A percentile compares a stretch with the other conserved stretches of the same genome.
phyloP scores from a whole-genome alignment of 805 yeast genomes.

The Sugiyamaella floridensis region DNA sequence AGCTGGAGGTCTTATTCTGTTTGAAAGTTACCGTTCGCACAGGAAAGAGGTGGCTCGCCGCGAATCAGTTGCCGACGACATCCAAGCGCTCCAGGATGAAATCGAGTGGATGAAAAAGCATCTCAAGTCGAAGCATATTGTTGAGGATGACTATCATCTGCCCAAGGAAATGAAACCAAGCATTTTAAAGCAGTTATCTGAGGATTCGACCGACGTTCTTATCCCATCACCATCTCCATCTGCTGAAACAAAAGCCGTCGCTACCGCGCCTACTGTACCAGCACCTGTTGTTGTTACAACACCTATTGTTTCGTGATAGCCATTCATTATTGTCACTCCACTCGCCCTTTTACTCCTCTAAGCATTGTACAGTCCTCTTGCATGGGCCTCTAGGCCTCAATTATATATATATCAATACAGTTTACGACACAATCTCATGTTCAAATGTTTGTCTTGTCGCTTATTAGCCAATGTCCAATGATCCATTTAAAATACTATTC shows the following conservation, averaged over 20 bases:
- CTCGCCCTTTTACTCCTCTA: too few species aligned
- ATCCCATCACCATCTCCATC: background rate
- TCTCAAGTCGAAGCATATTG: constrained; percentile 29
- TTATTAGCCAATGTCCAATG: too few species aligned
- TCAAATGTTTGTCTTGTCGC: too few species aligned
- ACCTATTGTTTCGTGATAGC: too few species aligned
- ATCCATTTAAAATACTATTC: too few species aligned
- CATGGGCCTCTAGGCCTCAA: too few species aligned
- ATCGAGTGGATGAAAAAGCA: constrained; percentile 47
- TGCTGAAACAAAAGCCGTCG: background rate
- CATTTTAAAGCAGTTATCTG: constrained; percentile 5
- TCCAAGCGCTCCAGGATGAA: constrained; percentile 61
- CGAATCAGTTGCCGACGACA: constrained; percentile 66
- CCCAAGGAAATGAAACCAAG: constrained; percentile 42
- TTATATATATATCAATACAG: too few species aligned
- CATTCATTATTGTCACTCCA: too few species aligned
- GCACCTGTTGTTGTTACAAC: too few species aligned
- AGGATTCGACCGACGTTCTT: background rate
- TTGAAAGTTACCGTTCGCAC: constrained; percentile 62
- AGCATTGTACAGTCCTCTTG: too few species aligned
- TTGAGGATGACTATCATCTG: constrained; percentile 44
- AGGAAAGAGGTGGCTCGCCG: constrained; percentile 55
- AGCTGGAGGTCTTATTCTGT: constrained; percentile 69
- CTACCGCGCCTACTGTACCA: too few species aligned
- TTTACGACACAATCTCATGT: too few species aligned